Percentiles rank a stretch among this genome's conserved stretches.
Evolutionary conservation across 2,329 filamentous ascomycete genomes (phyloP).

Genomic region (Hypocreales sp.): DNA sequence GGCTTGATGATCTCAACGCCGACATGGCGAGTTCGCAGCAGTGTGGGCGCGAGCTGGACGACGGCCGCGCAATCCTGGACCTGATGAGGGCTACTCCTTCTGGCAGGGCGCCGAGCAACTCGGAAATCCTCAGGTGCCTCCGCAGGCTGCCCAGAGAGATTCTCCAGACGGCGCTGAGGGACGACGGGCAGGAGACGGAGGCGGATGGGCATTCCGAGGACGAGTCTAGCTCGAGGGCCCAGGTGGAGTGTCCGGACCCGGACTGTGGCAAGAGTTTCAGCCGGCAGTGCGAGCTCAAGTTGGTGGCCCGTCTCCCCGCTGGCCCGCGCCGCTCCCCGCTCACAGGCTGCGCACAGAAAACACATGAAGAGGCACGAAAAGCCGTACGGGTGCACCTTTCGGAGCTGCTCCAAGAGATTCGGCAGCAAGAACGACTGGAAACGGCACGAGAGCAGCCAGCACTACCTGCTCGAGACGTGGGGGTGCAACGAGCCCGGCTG

Average conservation of each 20-base stretch:
- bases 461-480: constrained; percentile 58
- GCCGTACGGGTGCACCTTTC: constrained; percentile 70
- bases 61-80: not conserved
- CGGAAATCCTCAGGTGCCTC: constrained; percentile 8
- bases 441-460: constrained; percentile 70
- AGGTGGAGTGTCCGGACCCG: constrained; percentile 14
- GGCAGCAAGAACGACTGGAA: constrained; percentile 96
- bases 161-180: constrained; percentile 15
- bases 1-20: not conserved
- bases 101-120: constrained; percentile 1
- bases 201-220: constrained; percentile 4
- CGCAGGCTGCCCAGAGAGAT: constrained; percentile 14
- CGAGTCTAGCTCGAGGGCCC: constrained; percentile 3
- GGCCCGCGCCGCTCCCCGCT: no score
- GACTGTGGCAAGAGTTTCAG: constrained; percentile 29
- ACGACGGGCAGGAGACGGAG: constrained; percentile 3
- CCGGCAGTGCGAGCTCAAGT: constrained; percentile 43
- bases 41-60: not conserved
- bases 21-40: not conserved
- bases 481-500: constrained; percentile 47
- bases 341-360: constrained; percentile 38
- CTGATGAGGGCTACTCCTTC: not conserved
- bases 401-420: constrained; percentile 54
- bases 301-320: constrained; percentile 10
- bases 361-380: constrained; percentile 68